Evolutionary conservation across 352 stramenopile genomes (phyloP), one percentile per base, ranked within the genome.

Genomic region (Pythium dissimile): DNA sequence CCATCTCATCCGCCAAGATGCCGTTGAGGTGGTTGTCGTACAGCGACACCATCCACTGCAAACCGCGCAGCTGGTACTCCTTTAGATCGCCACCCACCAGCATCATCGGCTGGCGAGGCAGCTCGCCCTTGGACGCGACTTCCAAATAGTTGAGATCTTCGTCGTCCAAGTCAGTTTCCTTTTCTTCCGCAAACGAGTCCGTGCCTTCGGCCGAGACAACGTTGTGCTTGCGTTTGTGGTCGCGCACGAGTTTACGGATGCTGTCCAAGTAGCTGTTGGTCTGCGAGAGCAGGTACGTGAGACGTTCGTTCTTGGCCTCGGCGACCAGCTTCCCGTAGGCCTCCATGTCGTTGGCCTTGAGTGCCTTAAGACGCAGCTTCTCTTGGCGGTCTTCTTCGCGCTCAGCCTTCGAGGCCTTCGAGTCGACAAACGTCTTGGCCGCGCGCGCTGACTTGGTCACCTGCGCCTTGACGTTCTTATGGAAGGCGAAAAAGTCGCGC

Each of bases 31-130:
- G 94, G 64, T 99, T 98, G 63, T 99, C 88, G 47, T 98, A 97
- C 26, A 99, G 79, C 30, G 97, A 95, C 39, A 99, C 97, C 95
- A 99, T 99, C 97, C 97, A 99, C 72, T 99, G 98, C 39, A 99
- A 72, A 18, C 97, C 97, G 53, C 98, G 95, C 41, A 99, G 54
- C 73, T 99, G 97, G 67, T 99, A 99, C 47, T 97, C 85, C 54
- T 98, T 98, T 53, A 99, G 66, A 45, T 92, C 87, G 5, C 97
- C 97, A 65, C 95, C 95, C 44, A 98, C 94, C 24, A 99, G 97
- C 82, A 96, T 98, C 56, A 86, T 82, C 0, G 96, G 97, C 79
- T 99, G 96, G 9, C 86, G 80, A 27, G 86, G 84, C 26, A 94
- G 60, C 52, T 95, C 84, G 4, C 84, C 83, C 69, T 92, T 92